Evolutionary conservation across 371 early-diverging fungal genomes (phyloP), one percentile per base, ranked within the genome.

Genomic region (Aphelidium insulamus): DNA sequence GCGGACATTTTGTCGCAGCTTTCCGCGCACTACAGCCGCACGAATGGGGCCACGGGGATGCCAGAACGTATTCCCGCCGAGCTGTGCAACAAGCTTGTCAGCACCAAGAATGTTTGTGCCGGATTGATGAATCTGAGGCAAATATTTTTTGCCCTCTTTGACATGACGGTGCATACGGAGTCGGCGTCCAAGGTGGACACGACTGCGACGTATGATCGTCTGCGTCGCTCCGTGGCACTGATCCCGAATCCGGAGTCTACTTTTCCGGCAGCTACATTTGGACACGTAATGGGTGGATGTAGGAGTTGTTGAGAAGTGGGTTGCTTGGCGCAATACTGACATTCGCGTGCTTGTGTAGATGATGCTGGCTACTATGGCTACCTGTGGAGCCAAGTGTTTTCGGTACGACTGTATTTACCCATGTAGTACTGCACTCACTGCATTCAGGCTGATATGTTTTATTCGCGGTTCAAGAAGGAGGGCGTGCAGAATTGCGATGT

Each of bases 361-460:
- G 77, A 79, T 45, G 69, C 74, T 10, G 68, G 72, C 8, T 67
- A 72, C 47, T 69, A 68, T 40, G 69, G 72, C 6, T 72, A 71
- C 39, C 50, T 79, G 46, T 85, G 78, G 75, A 65, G 71, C 9
- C 66, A 75, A 49, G 82, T 83, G 30, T 80, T 70, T 44, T 70
- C 78, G 1, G n/a, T n/a, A n/a, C n/a, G n/a, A n/a, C n/a, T n/a
- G n/a, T n/a, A n/a, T n/a, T n/a, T n/a, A n/a, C n/a, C n/a, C n/a
- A n/a, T n/a, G n/a, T n/a, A n/a, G n/a, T n/a, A n/a, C n/a, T n/a
- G n/a, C n/a, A n/a, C n/a, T n/a, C n/a, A n/a, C n/a, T n/a, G n/a
- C n/a, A n/a, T n/a, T n/a, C n/a, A n/a, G n/a, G 72, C 76, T 19
- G 87, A 85, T 40, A 77, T 87, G 69, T 86, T 60, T 49, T 70